Conservation (phyloP, 306 rosid species). For the barrel medic (Medicago truncatula) region DNA sequence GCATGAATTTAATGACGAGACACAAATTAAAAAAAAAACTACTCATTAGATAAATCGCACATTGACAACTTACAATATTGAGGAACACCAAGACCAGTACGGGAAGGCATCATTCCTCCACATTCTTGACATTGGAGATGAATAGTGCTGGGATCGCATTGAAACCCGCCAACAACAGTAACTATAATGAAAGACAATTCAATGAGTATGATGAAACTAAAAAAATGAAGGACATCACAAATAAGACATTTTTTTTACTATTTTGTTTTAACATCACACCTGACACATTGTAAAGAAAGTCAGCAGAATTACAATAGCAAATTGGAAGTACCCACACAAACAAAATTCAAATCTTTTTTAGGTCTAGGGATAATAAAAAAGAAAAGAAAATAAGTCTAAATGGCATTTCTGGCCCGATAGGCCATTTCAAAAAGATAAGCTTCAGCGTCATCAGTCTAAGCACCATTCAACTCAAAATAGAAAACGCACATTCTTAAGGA, state of each 20-base stretch:
- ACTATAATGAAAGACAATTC: conserved; percentile 50
- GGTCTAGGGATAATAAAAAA: conserved; percentile 24
- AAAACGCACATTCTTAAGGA: too few species aligned
- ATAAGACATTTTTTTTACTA: background rate
- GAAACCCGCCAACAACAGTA: conserved; percentile 66
- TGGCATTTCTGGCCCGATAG: too few species aligned
- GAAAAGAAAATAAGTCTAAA: background rate
- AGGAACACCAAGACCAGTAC: conserved; percentile 54
- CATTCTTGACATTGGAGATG: conserved; percentile 94
- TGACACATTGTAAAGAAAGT: background rate
- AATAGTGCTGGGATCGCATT: conserved; percentile 61
- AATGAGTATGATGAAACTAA: conserved; percentile 28
- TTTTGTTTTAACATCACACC: background rate
- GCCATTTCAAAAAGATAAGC: too few species aligned
- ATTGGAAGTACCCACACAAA: background rate
- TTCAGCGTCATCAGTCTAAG: too few species aligned
- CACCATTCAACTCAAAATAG: too few species aligned
- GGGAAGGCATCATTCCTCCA: conserved; percentile 97
- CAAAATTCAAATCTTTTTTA: conserved; percentile 12
- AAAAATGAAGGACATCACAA: conserved; percentile 7
- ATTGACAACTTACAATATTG: conserved; percentile 73
- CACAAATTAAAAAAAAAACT: conserved; percentile 25
- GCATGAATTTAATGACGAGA: conserved; percentile 9
- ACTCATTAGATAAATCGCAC: conserved; percentile 36
- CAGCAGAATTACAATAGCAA: conserved; percentile 17